phyloP scores from a whole-genome alignment of 148 eudicot genomes.

The Silene latifolia region DNA sequence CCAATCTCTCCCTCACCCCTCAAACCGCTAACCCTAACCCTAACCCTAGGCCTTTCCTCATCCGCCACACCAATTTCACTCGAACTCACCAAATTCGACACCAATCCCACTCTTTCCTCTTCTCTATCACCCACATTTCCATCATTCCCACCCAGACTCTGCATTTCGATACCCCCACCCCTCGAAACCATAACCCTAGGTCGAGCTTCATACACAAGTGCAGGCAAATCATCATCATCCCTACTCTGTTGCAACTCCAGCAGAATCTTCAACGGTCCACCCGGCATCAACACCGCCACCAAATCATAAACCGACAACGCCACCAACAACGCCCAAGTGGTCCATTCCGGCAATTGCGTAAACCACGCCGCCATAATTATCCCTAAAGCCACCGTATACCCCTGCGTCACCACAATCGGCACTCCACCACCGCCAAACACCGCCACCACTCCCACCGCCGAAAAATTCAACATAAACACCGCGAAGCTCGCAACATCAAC shows the following conservation, averaged over 20 bases:
- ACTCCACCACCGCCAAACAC: constrained; percentile 56
- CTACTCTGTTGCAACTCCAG: constrained; percentile 74
- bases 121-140: too few species aligned
- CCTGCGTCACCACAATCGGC: constrained; percentile 69
- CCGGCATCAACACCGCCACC: constrained; percentile 86
- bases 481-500: constrained; percentile 48
- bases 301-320: constrained; percentile 81
- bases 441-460: constrained; percentile 58
- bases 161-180: too few species aligned
- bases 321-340: constrained; percentile 80
- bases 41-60: constrained; percentile 32
- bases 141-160: too few species aligned
- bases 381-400: constrained; percentile 70
- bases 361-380: constrained; percentile 88
- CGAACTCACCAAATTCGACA: constrained; percentile 41
- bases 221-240: constrained; percentile 92
- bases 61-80: constrained; percentile 30
- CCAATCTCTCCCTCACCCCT: too few species aligned
- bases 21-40: too few species aligned
- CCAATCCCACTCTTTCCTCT: constrained; percentile 7
- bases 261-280: constrained; percentile 84
- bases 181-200: constrained; percentile 41
- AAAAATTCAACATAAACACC: constrained; percentile 53
- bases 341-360: constrained; percentile 94
- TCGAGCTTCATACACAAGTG: constrained; percentile 77